Conservation (phyloP, 2,329 filamentous ascomycete species). For the Exophiala dermatitidis region DNA sequence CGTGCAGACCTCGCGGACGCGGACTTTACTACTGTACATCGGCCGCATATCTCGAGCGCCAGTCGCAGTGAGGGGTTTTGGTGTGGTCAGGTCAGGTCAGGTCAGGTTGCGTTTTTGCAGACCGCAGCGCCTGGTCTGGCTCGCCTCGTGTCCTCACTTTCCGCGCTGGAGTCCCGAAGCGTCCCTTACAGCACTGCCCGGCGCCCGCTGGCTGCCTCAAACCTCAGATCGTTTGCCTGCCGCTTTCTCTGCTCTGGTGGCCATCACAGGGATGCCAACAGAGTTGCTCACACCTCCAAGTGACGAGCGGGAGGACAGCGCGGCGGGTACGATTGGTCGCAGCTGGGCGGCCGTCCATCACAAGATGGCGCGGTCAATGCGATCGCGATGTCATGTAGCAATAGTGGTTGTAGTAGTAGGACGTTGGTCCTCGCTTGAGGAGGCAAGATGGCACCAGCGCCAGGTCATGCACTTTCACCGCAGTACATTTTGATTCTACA, state of each 20-base stretch:
- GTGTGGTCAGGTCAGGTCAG: neutral
- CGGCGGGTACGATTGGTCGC: constrained; percentile 12
- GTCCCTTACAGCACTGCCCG: constrained; percentile 3
- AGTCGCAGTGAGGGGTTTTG: constrained; percentile 16
- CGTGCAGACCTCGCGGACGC: constrained; percentile 16
- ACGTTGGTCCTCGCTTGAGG: constrained; percentile 6
- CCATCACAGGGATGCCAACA: constrained; percentile 6
- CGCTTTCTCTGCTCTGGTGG: constrained; percentile 1
- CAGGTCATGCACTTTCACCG: constrained; percentile 4
- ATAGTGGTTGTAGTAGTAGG: neutral
- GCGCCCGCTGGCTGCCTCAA: constrained; percentile 15
- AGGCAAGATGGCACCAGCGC: constrained; percentile 1
- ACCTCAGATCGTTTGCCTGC: constrained; percentile 2
- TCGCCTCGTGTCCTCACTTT: constrained; percentile 19
- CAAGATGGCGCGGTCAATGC: constrained; percentile 15
- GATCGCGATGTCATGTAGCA: neutral
- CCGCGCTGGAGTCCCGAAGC: constrained; percentile 4
- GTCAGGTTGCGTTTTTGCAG: constrained; percentile 9
- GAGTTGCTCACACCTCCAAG: neutral
- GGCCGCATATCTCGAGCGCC: constrained; percentile 6
- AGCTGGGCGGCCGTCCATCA: constrained; percentile 14
- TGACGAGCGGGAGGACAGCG: constrained; percentile 10
- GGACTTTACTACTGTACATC: constrained; percentile 1
- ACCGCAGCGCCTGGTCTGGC: constrained; percentile 21
- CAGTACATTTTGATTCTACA: neutral